Evolutionary conservation across 169 alveolate genomes (phyloP), one percentile per base, ranked within the genome.

Genomic region (Miamiensis avidus): DNA sequence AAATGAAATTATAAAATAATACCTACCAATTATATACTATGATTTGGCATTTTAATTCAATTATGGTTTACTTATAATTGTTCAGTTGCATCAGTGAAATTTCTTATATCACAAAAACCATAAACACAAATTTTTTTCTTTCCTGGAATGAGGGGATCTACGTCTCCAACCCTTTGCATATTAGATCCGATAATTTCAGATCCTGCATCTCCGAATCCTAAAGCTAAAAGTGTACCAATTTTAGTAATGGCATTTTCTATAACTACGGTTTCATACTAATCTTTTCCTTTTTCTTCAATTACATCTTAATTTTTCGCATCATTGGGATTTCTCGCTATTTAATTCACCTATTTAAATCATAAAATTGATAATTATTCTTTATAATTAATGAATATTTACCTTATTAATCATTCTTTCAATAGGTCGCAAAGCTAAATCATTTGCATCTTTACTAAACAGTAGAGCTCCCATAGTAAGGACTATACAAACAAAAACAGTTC

Each of bases 171-270:
- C 34, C 83, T 81, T 1, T 86, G 85, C 96, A 96, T 93, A 87
- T 95, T 96, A 31, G 90, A 86, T 65, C 95, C 95, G 25, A 96
- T 94, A 26, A 96, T 91, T 49, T 89, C 96, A 15, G 96, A 91
- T 96, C 83, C 84, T 29, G 98, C 98, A 84, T 93, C 97, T 29
- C 97, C 97, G 81, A 94, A 93, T 29, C 96, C 95, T 31, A 94
- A 76, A 0, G 98, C 98, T 25, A 97, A 92, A n/a, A 97, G 83
- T 0, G 97, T 97, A 0, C 98, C 98, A 29, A 97, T 95, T 85
- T 96, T 97, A 72, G 93, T 92, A 34, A 97, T 96, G 6, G 99
- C 95, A 78, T 95, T 93, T 88, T 97, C 98, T 49, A 97, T 78
- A 28, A 95, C 89, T 49, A 88, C 96, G 25, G 98, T 97, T 91